Conservation (phyloP, 2,329 filamentous ascomycete species). For the Monosporascus sp. region DNA sequence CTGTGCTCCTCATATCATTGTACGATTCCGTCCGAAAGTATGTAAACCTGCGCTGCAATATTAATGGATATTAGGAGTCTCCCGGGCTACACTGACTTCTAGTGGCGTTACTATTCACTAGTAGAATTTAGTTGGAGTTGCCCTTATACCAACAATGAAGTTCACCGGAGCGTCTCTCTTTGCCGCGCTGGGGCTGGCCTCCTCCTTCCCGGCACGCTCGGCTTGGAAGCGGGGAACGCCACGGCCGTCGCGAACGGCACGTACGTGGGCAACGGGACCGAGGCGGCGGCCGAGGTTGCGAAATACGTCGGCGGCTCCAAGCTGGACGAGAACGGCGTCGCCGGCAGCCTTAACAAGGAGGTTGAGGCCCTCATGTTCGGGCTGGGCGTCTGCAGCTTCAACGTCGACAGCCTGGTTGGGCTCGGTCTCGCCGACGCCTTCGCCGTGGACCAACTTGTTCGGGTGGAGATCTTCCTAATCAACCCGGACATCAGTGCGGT, state of each 20-base stretch:
- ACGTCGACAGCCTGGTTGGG: slow-evolving; percentile 14
- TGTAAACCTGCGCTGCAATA: not conserved
- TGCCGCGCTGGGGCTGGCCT: slow-evolving; percentile 19
- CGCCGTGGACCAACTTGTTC: slow-evolving; percentile 18
- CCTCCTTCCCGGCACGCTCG: slow-evolving; percentile 15
- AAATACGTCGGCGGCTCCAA: slow-evolving; percentile 5
- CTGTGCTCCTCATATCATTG: not conserved
- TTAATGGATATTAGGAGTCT: not conserved
- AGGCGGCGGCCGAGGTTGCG: slow-evolving; percentile 6
- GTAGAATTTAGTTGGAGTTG: slow-evolving; percentile 1
- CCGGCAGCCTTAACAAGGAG: slow-evolving; percentile 10
- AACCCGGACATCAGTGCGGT: slow-evolving; percentile 15
- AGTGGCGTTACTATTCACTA: slow-evolving; percentile 12
- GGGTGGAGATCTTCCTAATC: slow-evolving; percentile 18
- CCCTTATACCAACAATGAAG: slow-evolving; percentile 16
- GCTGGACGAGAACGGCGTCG: slow-evolving; percentile 11
- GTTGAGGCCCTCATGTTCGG: slow-evolving; percentile 18
- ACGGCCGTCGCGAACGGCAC: slow-evolving; percentile 6
- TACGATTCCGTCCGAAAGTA: not conserved
- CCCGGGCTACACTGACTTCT: slow-evolving; percentile 1
- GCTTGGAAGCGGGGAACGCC: slow-evolving; percentile 5
- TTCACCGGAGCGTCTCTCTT: slow-evolving; percentile 16
- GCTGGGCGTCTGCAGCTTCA: slow-evolving; percentile 23
- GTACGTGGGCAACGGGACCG: slow-evolving; percentile 11
- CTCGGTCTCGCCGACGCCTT: slow-evolving; percentile 15